phyloP scores from a whole-genome alignment of 2,329 filamentous ascomycete genomes.

The Xylariaceae sp. region DNA sequence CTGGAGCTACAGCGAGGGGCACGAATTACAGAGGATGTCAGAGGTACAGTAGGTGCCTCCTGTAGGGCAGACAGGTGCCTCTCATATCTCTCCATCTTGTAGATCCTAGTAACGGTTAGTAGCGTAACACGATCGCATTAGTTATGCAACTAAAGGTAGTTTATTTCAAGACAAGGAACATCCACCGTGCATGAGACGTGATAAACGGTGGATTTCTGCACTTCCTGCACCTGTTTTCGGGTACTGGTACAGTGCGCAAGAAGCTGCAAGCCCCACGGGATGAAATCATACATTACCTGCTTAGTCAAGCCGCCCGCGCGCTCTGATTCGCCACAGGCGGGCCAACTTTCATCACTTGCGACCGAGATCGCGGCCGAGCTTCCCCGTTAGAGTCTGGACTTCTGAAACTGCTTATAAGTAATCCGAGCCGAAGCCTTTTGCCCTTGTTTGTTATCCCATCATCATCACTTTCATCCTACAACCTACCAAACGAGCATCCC shows the following conservation, averaged over 20 bases:
- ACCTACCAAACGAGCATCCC: background rate
- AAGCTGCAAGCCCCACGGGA: constrained; percentile 24
- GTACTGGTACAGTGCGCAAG: constrained; percentile 19
- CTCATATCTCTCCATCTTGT: no score
- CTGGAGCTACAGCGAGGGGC: background rate
- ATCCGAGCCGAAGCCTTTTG: background rate
- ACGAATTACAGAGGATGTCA: background rate
- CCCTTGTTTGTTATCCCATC: background rate
- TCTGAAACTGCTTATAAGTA: background rate
- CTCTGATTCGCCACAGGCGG: constrained; percentile 30
- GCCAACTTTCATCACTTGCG: constrained; percentile 22
- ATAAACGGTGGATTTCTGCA: background rate
- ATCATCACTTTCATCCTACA: constrained; percentile 5
- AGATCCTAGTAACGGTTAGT: background rate
- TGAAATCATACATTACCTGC: constrained; percentile 26
- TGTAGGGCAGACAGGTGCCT: background rate
- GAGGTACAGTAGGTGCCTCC: background rate
- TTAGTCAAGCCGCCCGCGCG: constrained; percentile 11
- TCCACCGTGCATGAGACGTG: no score
- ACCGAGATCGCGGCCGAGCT: constrained; percentile 31
- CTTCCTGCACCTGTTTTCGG: background rate
- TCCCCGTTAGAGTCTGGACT: background rate
- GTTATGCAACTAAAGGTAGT: background rate
- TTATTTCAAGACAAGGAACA: no score
- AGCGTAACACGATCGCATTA: background rate